Base-by-base conservation (phyloP, 2,329 filamentous ascomycete genomes). In the Penicillium sp. region DNA sequence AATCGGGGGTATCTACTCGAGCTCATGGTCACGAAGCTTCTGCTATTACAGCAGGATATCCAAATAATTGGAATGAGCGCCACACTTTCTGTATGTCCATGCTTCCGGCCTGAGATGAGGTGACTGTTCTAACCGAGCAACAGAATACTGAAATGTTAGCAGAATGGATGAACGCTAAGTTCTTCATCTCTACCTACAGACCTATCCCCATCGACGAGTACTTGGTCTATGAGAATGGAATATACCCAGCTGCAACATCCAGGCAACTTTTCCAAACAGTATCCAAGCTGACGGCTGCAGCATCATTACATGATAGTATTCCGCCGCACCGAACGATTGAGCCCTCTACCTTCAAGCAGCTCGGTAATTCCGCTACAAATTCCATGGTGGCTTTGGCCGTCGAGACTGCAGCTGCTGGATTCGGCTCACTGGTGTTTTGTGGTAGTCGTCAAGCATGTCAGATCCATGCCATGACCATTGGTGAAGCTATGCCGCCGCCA, bases 61-160 rank as follows among this genome's bases (percentile, higher is more conserved):
- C 88, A 92, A 65, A 85, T 92, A 18, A 76, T 91, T 54, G 88
- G 87, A 60, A 92, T 92, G 89, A 92, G 89, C 63, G 89, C 89
- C 4, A 92, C 89, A 0, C 76, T 92, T 44, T 85, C 86, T 50
- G 87, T 89, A 74, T 64, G 81, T 24, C 4, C 10, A 7, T 41
- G 18, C 4, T 24, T 48, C 24, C 11, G 49, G 22, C 34, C 18
- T 9, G 11, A 32, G 32, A 48, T 22, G 22, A 16, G 3, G 5
- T 27, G 24, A 27, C 24, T 21, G 8, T 18, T 39, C 49, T 51
- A 32, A 61, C 46, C 48, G 45, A n/a, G 16, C 2, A 13, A 9
- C 11, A 89, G 86, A 91, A 92, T 64, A 87, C 88, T 46, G 79
- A 84, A 50, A 67, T 89, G 29, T 77, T 92, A 45, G 87, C 87